These are phyloP conservation scores for Cicer bijugum DNA, from an alignment of 306 rosid species.

Conservation along the genomic window DNA sequence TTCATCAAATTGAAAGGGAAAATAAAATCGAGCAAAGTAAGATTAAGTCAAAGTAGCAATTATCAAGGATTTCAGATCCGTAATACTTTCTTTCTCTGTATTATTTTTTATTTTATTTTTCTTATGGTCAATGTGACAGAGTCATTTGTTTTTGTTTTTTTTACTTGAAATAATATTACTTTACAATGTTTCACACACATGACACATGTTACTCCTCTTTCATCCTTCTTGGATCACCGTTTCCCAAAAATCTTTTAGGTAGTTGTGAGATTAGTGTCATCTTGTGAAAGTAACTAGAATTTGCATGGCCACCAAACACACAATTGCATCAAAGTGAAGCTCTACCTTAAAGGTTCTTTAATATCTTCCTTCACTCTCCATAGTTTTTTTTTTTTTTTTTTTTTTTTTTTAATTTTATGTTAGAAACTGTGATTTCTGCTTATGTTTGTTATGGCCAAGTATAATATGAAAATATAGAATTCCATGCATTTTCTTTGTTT, in stretches of 20 bases:
- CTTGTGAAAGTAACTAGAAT: background rate
- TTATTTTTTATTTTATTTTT: background rate
- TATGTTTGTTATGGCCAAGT: background rate
- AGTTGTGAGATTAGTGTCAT: slow-evolving; percentile 37
- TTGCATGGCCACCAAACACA: slow-evolving; percentile 4
- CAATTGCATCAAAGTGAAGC: background rate
- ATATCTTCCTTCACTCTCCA: background rate
- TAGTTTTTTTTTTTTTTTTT: background rate
- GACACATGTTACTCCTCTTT: background rate
- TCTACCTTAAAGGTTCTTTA: slow-evolving; percentile 34
- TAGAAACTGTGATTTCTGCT: background rate
- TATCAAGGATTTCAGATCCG: background rate
- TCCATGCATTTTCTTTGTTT: slow-evolving; percentile 12
- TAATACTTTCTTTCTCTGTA: background rate
- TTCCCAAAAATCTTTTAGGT: slow-evolving; percentile 7
- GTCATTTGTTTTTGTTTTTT: slow-evolving; percentile 27
- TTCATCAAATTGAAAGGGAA: background rate
- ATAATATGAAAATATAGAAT: background rate
- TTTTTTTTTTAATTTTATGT: background rate
- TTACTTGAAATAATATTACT: background rate
- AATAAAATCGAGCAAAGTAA: background rate
- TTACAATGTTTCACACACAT: background rate
- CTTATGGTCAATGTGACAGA: background rate
- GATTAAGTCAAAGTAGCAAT: background rate
- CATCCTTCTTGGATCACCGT: background rate